Percentiles rank a stretch among this genome's conserved stretches.
phyloP scores from a whole-genome alignment of 2,329 filamentous ascomycete genomes.

The Parastagonospora avenae region DNA sequence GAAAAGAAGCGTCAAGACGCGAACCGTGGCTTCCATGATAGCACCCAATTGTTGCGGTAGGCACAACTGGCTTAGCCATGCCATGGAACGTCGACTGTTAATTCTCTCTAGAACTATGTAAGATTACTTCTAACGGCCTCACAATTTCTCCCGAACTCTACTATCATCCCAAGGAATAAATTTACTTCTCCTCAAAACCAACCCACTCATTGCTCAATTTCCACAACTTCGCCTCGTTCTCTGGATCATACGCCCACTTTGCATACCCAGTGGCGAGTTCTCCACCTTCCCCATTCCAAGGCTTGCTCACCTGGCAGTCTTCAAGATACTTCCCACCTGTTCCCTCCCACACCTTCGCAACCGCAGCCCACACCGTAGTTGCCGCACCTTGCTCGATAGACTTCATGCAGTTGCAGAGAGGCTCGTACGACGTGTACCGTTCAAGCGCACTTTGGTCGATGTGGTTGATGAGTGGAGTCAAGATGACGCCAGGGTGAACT shows the following conservation, averaged over 20 bases:
- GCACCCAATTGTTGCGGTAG: too few relatives aligned
- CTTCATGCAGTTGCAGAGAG: conserved; percentile 25
- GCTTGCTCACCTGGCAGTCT: conserved; percentile 29
- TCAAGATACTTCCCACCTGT: conserved; percentile 43
- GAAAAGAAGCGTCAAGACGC: too few relatives aligned
- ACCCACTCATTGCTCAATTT: conserved; percentile 50
- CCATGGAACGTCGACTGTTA: too few relatives aligned
- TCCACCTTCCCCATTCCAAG: conserved; percentile 2
- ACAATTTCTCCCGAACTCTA: too few relatives aligned
- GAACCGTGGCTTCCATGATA: too few relatives aligned
- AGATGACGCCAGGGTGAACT: conserved; percentile 56
- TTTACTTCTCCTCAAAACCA: conserved; percentile 53
- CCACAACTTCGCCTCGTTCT: conserved; percentile 41
- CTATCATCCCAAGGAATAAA: too few relatives aligned
- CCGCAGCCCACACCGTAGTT: conserved; percentile 45
- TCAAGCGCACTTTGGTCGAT: not conserved
- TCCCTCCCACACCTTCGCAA: conserved; percentile 41
- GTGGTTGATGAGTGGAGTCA: conserved; percentile 15
- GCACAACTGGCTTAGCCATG: too few relatives aligned
- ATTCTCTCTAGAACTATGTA: too few relatives aligned
- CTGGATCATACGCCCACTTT: conserved; percentile 30
- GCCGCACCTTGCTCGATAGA: conserved; percentile 47
- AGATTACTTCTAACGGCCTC: too few relatives aligned
- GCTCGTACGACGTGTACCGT: conserved; percentile 15
- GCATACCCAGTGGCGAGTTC: conserved; percentile 14